These are phyloP conservation scores for Ascochyta fabae DNA, from an alignment of 2,329 filamentous ascomycete species.

Conservation along the genomic window DNA sequence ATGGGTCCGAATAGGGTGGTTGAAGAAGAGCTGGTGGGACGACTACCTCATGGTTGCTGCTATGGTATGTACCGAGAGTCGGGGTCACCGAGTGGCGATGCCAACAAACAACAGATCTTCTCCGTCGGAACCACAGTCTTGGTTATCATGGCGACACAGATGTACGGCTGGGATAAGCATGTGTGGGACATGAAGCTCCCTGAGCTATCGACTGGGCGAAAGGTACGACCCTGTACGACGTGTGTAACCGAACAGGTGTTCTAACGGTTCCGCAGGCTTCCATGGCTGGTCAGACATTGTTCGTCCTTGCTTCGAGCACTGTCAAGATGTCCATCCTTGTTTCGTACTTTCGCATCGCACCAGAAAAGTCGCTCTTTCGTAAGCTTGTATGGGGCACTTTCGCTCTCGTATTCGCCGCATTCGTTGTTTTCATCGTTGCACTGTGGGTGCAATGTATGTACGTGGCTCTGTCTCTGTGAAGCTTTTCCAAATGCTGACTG, in stretches of 20 bases:
- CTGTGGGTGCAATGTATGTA: conserved; percentile 50
- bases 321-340: conserved; percentile 49
- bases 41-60: conserved; percentile 49
- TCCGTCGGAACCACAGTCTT: conserved; percentile 41
- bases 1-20: conserved; percentile 46
- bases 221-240: conserved; percentile 34
- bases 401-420: conserved; percentile 43
- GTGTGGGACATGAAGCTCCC: conserved; percentile 44
- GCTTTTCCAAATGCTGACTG: conserved; percentile 25
- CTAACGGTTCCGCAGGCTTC: conserved; percentile 43
- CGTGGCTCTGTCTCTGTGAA: conserved; percentile 13
- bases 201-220: conserved; percentile 42
- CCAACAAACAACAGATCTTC: conserved; percentile 38
- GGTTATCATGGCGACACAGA: conserved; percentile 45
- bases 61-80: conserved; percentile 36
- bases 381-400: conserved; percentile 48
- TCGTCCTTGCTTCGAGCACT: conserved; percentile 48
- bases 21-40: conserved; percentile 49
- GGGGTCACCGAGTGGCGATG: conserved; percentile 20
- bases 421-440: conserved; percentile 46
- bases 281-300: conserved; percentile 48
- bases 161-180: conserved; percentile 50
- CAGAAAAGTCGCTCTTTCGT: conserved; percentile 48
- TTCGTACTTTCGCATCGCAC: conserved; percentile 50
- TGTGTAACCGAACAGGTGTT: conserved; percentile 24